Evolutionary conservation across 352 stramenopile species (phyloP).

Genomic region (Globisporangium uncinulatum): DNA sequence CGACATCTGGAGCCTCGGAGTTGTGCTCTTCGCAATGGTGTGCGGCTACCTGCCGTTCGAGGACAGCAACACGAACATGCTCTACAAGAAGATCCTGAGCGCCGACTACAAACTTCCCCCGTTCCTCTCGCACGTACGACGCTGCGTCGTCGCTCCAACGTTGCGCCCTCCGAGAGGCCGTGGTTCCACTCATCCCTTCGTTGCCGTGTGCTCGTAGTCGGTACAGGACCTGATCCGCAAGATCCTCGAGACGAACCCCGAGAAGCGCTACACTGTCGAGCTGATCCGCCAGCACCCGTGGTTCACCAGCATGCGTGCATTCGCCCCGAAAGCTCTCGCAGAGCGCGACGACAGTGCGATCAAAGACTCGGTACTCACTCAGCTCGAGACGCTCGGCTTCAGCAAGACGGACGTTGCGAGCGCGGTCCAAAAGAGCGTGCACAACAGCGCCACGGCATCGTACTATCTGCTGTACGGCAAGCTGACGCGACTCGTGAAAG

Average conservation of each 20-base stretch:
- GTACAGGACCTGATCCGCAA: conserved; percentile 74
- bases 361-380: conserved; percentile 38
- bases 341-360: conserved; percentile 22
- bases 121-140: conserved; percentile 53
- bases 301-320: conserved; percentile 30
- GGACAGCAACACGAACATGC: conserved; percentile 97
- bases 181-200: no score
- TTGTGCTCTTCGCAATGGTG: conserved; percentile 99
- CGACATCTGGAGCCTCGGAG: conserved; percentile 98
- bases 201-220: conserved; percentile 15
- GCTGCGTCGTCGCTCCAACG: neutral
- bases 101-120: conserved; percentile 97
- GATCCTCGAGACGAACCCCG: conserved; percentile 84
- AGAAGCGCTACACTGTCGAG: conserved; percentile 64
- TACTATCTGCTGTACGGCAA: conserved; percentile 78
- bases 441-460: conserved; percentile 68
- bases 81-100: conserved; percentile 99
- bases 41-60: conserved; percentile 98
- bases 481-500: conserved; percentile 34
- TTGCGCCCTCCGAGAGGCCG: neutral
- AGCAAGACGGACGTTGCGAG: conserved; percentile 28
- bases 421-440: conserved; percentile 36
- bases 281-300: conserved; percentile 82
- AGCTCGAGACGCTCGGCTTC: conserved; percentile 50
- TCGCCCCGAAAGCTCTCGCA: conserved; percentile 18